These are phyloP conservation scores for Sextonia rubra DNA, from an alignment of 164 flowering plant species.

Conservation along the genomic window DNA sequence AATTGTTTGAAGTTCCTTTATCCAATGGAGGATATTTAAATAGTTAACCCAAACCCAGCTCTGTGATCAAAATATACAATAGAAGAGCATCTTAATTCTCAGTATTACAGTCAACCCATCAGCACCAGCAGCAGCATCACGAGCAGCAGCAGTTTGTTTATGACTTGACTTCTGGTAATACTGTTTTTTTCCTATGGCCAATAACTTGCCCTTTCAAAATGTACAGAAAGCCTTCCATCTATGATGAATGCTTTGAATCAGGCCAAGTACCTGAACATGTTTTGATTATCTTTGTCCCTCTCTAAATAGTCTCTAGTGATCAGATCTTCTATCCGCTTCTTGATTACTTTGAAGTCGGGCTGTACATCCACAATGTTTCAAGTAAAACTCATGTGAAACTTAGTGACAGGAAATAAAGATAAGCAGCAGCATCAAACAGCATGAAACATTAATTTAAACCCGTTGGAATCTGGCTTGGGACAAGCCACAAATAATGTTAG, in stretches of 20 bases:
- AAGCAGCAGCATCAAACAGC: not conserved
- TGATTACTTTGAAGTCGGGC: slow-evolving; percentile 84
- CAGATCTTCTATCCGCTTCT: slow-evolving; percentile 77
- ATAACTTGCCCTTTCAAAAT: not conserved
- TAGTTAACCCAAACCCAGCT: slow-evolving; percentile 6
- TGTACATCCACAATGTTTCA: slow-evolving; percentile 24
- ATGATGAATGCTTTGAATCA: slow-evolving; percentile 27
- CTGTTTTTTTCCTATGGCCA: slow-evolving; percentile 12
- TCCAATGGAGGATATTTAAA: not conserved
- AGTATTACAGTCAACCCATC: not conserved
- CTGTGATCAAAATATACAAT: slow-evolving; percentile 8
- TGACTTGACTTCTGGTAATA: not conserved
- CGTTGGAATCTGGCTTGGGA: too few species aligned
- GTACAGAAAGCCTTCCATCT: slow-evolving; percentile 1
- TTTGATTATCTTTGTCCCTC: slow-evolving; percentile 78
- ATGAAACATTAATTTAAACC: too few species aligned
- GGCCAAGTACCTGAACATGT: slow-evolving; percentile 75
- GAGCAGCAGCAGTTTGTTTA: not conserved
- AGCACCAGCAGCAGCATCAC: not conserved
- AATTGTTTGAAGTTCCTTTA: slow-evolving; percentile 9
- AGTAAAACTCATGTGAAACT: not conserved
- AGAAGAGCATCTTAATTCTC: not conserved
- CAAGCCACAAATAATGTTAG: too few species aligned
- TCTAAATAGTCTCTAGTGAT: slow-evolving; percentile 84
- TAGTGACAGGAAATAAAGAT: not conserved